Conservation (phyloP, 495 filamentous ascomycete genomes). For the Hypoxylon lienhwacheense region DNA sequence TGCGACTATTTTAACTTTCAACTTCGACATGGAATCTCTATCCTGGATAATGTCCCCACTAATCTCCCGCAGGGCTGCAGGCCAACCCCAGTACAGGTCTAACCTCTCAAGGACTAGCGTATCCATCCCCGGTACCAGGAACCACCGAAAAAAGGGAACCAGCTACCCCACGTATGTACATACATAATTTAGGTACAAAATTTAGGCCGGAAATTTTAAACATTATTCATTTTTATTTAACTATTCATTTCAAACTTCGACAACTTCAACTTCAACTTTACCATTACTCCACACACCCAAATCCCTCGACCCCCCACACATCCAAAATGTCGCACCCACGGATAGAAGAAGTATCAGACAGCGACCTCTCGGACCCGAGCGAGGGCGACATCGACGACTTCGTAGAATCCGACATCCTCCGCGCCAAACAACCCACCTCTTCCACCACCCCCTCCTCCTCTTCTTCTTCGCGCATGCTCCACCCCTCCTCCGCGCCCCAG, state of each 20-base stretch:
- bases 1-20: too few species aligned
- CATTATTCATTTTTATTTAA: too few species aligned
- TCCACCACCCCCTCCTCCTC: slow-evolving; percentile 4
- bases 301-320: slow-evolving; percentile 13
- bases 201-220: neutral
- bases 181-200: neutral
- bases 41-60: slow-evolving; percentile 4
- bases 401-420: slow-evolving; percentile 51
- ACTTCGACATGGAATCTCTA: neutral
- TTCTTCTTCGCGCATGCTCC: slow-evolving; percentile 26
- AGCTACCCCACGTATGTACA: slow-evolving; percentile 24
- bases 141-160: slow-evolving; percentile 3
- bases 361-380: slow-evolving; percentile 72
- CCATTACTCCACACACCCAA: neutral
- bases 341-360: slow-evolving; percentile 86
- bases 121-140: slow-evolving; percentile 17
- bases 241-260: too few species aligned
- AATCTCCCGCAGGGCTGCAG: neutral
- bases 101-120: slow-evolving; percentile 15
- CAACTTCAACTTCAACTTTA: too few species aligned
- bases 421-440: slow-evolving; percentile 27
- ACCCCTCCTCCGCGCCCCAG: slow-evolving; percentile 34
- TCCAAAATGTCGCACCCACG: slow-evolving; percentile 76
- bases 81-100: neutral
- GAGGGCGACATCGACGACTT: slow-evolving; percentile 67